Evolutionary conservation across 306 rosid genomes (phyloP), one percentile per base, ranked within the genome.

Genomic region (Gleditsia sinensis): DNA sequence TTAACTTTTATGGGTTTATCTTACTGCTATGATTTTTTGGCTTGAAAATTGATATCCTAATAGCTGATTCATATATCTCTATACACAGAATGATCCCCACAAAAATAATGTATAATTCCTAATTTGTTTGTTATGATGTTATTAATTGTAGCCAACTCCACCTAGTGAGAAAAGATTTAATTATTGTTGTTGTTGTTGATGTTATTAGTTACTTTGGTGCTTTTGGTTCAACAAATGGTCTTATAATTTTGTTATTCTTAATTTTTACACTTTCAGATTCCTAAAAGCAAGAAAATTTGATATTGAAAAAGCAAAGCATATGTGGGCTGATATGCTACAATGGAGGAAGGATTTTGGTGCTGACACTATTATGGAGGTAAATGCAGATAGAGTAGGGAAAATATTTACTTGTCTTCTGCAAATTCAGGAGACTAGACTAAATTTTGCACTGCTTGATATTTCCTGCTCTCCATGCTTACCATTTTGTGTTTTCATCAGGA

Each of bases 301-400:
- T 71, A 57, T 83, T 36, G 97, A 94, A 69, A 94, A 86, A 21
- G 96, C 99, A 64, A 94, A 92, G 92, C 87, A 87, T 83, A 93
- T 93, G 98, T 93, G 97, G 97, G 92, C 90, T 3, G 97, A 93
- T 78, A 93, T 93, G 98, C 86, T 93, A 56, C 90, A 86, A 66
- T 93, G 98, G 98, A 91, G 98, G 83, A 89, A 78, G 83, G 98
- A 93, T 16, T 93, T 86, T 57, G 87, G 92, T 51, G 82, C 87
- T 16, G 97, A 93, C 87, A 84, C 93, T 45, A 85, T 93, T 32
- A 84, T 78, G 85, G 90, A 91, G 91, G 98, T 93, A 75, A 74
- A 17, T 60, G 57, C 67, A 1, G 62, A 61, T 70, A 27, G 4
- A 53, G 32, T 49, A 39, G 9, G 55, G 43, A 61, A 67, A 14